Percentiles rank a stretch among this genome's conserved stretches.
phyloP scores from a whole-genome alignment of 1,139 yeast genomes.

The Meyerozyma carpophila region DNA sequence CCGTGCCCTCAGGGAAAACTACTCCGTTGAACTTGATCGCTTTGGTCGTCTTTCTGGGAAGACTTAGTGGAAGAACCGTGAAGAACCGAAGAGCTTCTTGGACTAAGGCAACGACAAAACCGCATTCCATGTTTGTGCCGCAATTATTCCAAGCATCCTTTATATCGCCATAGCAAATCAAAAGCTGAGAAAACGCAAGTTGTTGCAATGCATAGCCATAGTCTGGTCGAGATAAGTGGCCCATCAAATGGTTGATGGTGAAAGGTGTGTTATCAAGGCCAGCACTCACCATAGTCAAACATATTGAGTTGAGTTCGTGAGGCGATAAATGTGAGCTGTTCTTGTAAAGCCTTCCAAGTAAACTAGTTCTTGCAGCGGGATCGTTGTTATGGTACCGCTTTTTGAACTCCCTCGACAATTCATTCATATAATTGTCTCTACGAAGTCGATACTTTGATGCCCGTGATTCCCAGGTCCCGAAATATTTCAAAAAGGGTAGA shows the following conservation, averaged over 20 bases:
- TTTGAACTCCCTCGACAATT: constrained; percentile 25
- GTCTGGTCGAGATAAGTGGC: constrained; percentile 49
- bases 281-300: constrained; percentile 75
- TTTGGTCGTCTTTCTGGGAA: constrained; percentile 58
- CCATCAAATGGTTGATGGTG: constrained; percentile 55
- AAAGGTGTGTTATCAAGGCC: constrained; percentile 73
- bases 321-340: constrained; percentile 15
- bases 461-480: constrained; percentile 20
- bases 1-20: constrained; percentile 50
- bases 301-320: constrained; percentile 54
- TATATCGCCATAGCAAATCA: constrained; percentile 22
- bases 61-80: constrained; percentile 61
- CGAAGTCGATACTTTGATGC: constrained; percentile 37
- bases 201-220: constrained; percentile 43
- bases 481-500: constrained; percentile 44
- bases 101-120: constrained; percentile 51
- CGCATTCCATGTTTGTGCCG: constrained; percentile 29
- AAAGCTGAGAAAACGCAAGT: constrained; percentile 30
- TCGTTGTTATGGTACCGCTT: constrained; percentile 9
- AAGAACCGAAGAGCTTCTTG: constrained; percentile 60
- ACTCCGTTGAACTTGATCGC: constrained; percentile 34
- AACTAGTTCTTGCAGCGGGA: constrained; percentile 21
- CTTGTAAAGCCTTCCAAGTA: constrained; percentile 36
- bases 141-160: constrained; percentile 45
- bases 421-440: constrained; percentile 52